These are phyloP conservation scores for Aegilops speltoides DNA, from an alignment of 176 grass and related monocot species.

Conservation along the genomic window DNA sequence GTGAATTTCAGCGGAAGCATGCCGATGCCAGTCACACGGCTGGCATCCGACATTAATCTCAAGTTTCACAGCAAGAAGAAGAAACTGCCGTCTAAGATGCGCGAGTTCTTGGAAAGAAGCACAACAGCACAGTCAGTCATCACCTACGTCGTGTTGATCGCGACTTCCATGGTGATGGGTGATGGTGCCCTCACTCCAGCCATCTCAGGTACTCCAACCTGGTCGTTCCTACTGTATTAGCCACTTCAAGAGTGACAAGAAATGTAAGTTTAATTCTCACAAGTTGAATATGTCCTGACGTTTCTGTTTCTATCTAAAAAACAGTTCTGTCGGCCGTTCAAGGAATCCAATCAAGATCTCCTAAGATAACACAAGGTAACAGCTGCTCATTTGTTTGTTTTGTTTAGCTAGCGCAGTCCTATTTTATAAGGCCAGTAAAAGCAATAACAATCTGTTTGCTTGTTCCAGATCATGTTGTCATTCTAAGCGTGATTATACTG, in stretches of 20 bases:
- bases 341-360: constrained; percentile 80
- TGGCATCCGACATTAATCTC: constrained; percentile 64
- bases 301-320: background rate
- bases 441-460: constrained; percentile 7
- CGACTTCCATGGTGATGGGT: constrained; percentile 82
- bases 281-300: background rate
- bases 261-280: background rate
- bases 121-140: constrained; percentile 46
- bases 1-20: constrained; percentile 71
- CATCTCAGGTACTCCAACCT: constrained; percentile 61
- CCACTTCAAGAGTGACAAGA: background rate
- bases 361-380: constrained; percentile 70
- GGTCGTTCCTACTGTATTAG: background rate
- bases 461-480: constrained; percentile 60
- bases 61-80: constrained; percentile 57
- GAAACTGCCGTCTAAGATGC: constrained; percentile 35
- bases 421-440: background rate
- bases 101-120: constrained; percentile 55
- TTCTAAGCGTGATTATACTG: constrained; percentile 62
- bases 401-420: background rate
- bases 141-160: constrained; percentile 60
- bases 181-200: constrained; percentile 82
- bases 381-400: background rate
- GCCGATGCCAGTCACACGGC: constrained; percentile 44
- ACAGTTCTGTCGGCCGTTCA: constrained; percentile 85